phyloP scores from a whole-genome alignment of 495 filamentous ascomycete species.

The Pyrenopolyporus hunteri region DNA sequence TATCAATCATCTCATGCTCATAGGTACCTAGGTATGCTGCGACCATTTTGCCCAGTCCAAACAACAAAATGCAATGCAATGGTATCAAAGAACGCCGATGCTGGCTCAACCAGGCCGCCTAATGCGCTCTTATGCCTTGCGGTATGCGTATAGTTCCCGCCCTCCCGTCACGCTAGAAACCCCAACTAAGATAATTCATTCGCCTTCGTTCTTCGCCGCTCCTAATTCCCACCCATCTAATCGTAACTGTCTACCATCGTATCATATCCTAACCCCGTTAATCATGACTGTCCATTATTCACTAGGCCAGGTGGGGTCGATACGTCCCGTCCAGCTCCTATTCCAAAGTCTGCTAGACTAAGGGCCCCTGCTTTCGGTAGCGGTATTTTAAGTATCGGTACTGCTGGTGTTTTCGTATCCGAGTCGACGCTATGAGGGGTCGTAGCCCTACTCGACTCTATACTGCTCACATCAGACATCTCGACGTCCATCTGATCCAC shows the following conservation, averaged over 20 bases:
- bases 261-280: neutral
- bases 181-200: neutral
- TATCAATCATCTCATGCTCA: conserved; percentile 17
- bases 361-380: conserved; percentile 2
- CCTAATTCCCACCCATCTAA: neutral
- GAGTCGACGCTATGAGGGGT: conserved; percentile 36
- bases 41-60: conserved; percentile 1
- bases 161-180: neutral
- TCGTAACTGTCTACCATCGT: too few relatives aligned
- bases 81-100: conserved; percentile 35
- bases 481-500: conserved; percentile 47
- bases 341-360: conserved; percentile 17
- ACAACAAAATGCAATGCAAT: conserved; percentile 26
- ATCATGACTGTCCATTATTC: neutral
- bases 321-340: conserved; percentile 28
- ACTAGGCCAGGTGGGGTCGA: conserved; percentile 35
- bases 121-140: conserved; percentile 28
- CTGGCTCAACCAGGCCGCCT: conserved; percentile 16
- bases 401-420: conserved; percentile 46
- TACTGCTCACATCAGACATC: conserved; percentile 51
- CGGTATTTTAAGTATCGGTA: conserved; percentile 11
- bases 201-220: neutral
- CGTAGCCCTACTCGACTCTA: conserved; percentile 39
- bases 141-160: conserved; percentile 23
- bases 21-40: too few relatives aligned